These are phyloP conservation scores for Aspergillus proliferans DNA, from an alignment of 2,329 filamentous ascomycete genomes.

Conservation along the genomic window DNA sequence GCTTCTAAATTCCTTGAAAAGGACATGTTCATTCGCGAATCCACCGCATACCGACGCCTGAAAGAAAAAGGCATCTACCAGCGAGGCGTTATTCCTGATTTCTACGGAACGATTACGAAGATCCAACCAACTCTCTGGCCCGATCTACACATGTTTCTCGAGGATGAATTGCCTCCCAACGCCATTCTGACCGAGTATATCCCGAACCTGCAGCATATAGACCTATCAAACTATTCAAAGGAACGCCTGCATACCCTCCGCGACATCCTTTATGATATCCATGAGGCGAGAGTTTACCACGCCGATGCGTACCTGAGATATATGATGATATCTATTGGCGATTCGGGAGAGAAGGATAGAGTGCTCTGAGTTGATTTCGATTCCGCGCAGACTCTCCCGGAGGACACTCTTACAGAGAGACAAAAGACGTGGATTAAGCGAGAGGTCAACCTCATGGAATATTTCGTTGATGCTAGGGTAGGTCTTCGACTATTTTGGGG, in stretches of 20 bases:
- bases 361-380: slow-evolving; percentile 17
- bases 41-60: slow-evolving; percentile 10
- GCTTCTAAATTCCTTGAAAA: slow-evolving; percentile 8
- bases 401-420: slow-evolving; percentile 1
- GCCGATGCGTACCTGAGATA: slow-evolving; percentile 12
- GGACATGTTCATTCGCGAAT: slow-evolving; percentile 12
- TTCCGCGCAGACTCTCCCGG: slow-evolving; percentile 10
- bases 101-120: slow-evolving; percentile 11
- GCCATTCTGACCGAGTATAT: slow-evolving; percentile 14
- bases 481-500: background rate
- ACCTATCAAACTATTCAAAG: slow-evolving; percentile 9
- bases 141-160: slow-evolving; percentile 8
- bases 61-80: slow-evolving; percentile 12
- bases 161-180: slow-evolving; percentile 10
- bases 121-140: slow-evolving; percentile 7
- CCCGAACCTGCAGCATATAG: slow-evolving; percentile 7
- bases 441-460: slow-evolving; percentile 11
- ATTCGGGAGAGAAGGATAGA: slow-evolving; percentile 2
- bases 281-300: slow-evolving; percentile 10
- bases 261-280: slow-evolving; percentile 8
- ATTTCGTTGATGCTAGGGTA: slow-evolving; percentile 13
- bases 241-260: slow-evolving; percentile 5
- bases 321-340: slow-evolving; percentile 9
- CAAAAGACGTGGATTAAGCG: slow-evolving; percentile 6
- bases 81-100: slow-evolving; percentile 10